phyloP scores from a whole-genome alignment of 2,329 filamentous ascomycete species.

The Talaromyces amestolkiae region DNA sequence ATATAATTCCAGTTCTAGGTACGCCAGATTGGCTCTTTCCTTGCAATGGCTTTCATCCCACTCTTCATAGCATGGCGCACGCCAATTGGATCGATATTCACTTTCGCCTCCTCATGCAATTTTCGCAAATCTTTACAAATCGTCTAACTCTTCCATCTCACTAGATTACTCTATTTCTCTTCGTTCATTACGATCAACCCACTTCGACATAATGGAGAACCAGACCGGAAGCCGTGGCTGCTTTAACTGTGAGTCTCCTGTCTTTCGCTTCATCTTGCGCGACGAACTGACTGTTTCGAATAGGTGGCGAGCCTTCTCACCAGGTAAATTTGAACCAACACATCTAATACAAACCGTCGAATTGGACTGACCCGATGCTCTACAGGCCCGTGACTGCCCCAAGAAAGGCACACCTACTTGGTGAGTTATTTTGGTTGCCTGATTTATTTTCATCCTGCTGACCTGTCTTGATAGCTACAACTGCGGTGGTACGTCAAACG shows the following conservation, averaged over 20 bases:
- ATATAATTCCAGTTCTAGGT: conserved; percentile 7
- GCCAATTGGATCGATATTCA: neutral
- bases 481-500: conserved; percentile 64
- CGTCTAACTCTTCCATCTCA: neutral
- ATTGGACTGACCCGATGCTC: conserved; percentile 7
- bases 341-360: neutral
- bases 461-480: conserved; percentile 62
- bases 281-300: conserved; percentile 4
- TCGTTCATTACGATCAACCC: conserved; percentile 6
- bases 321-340: conserved; percentile 57
- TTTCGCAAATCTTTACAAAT: neutral
- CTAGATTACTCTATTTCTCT: neutral
- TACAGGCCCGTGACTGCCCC: conserved; percentile 78
- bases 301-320: conserved; percentile 71
- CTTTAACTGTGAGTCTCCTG: conserved; percentile 56
- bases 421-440: conserved; percentile 50
- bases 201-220: conserved; percentile 47
- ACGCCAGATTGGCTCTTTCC: neutral
- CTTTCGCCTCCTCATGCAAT: neutral
- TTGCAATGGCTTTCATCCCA: neutral
- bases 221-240: conserved; percentile 52
- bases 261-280: neutral
- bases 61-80: neutral
- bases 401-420: conserved; percentile 80
- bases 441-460: conserved; percentile 17